phyloP scores from a whole-genome alignment of 208 protist species.

The Trypanosoma mega region DNA sequence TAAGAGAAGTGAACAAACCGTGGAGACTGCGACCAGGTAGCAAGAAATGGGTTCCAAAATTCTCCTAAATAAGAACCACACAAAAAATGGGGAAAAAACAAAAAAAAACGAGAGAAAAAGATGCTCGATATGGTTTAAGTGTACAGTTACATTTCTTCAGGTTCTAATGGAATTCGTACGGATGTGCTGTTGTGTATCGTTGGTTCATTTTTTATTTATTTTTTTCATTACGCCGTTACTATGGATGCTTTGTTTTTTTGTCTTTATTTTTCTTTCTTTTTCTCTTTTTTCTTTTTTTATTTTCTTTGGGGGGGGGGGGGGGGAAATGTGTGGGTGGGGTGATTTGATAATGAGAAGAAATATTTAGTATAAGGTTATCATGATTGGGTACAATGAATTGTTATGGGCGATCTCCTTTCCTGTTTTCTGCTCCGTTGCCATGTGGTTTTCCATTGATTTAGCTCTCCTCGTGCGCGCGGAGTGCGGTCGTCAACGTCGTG shows the following conservation, averaged over 20 bases:
- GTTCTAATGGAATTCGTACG: no score
- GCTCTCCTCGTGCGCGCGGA: conserved; percentile 64
- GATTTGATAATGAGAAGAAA: conserved; percentile 6
- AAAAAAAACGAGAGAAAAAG: no score
- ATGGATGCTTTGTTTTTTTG: no score
- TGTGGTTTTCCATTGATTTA: conserved; percentile 72
- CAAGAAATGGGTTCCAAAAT: no score
- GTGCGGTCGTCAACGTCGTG: conserved; percentile 44
- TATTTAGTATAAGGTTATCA: no score
- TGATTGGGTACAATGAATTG: conserved; percentile 59
- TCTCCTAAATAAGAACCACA: no score
- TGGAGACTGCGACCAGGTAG: no score
- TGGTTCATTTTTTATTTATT: no score
- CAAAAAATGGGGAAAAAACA: conserved; percentile 5
- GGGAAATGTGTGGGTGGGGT: background rate
- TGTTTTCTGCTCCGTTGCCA: conserved; percentile 45
- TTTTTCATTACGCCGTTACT: no score
- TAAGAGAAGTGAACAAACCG: conserved; percentile 5
- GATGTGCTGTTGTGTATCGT: no score
- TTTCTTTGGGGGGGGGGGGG: background rate
- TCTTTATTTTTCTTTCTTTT: conserved; percentile 5
- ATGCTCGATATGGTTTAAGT: no score
- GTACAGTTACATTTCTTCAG: no score
- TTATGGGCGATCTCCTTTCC: conserved; percentile 60
- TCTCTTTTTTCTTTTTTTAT: conserved; percentile 16